Base-by-base conservation (phyloP, 768 basidiomycete genomes). In the Lentinula boryana region DNA sequence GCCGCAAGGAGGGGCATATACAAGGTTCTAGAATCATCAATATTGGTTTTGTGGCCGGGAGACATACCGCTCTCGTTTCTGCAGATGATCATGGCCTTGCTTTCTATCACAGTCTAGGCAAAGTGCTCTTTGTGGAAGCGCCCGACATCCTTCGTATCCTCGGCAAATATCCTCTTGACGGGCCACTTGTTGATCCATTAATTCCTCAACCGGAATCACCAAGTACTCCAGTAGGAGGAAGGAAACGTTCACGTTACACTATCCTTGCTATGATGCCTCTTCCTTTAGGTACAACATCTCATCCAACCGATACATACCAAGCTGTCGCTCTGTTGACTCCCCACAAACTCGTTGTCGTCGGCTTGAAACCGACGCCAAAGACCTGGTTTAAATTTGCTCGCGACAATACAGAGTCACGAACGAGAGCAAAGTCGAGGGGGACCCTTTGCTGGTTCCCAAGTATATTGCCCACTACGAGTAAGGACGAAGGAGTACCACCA, bases 21-120 rank as follows among this genome's bases (percentile, higher is more conserved):
- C 71, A 77, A 23, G 90, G 90, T 10, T 89, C 91, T 2, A 82
- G 84, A 15, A 95, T 99, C 52, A 76, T 90, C 61, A 88, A 79
- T 68, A 75, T 99, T 46, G 87, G 84, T 32, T 99, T 99, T 68
- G 84, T 98, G 7, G 94, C 92, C 12, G 88, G 87, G 18, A 82
- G 96, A 43, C 96, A 97, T 67, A 98, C 97, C 2, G 95, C 93
- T 4, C 82, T 98, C 54, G 85, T 98, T 43, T 88, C 89, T 4
- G 91, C 93, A 2, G 97, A 98, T 69, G 91, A 96, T 61, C 75
- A 81, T 65, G 97, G 97, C 0, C 80, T 98, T 8, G 92, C 94
- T 0, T 99, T 99, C 73, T 97, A 93, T 70, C 95, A 98, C 73
- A 91, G 89, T 58, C 76, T 99, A 4, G 94, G 97, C 31, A 95